Percentiles rank a stretch among this genome's conserved stretches.
Evolutionary conservation across 495 filamentous ascomycete genomes (phyloP).

Genomic region (Astrothelium macrocarpum): DNA sequence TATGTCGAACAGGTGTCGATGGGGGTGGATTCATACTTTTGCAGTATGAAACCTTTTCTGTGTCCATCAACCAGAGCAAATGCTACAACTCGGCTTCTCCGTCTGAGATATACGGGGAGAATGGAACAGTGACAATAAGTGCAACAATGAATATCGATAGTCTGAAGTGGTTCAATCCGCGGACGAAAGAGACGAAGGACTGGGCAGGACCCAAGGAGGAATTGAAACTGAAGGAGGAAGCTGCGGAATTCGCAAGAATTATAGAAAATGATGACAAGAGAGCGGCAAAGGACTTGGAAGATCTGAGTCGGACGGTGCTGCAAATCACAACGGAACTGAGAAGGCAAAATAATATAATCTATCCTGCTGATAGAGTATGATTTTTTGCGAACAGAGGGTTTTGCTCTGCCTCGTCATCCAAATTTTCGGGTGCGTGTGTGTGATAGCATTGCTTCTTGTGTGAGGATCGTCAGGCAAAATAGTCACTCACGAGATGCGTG

Average conservation of each 20-base stretch:
- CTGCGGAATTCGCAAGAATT: slow-evolving; percentile 31
- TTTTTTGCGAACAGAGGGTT: background rate
- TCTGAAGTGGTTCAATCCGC: slow-evolving; percentile 23
- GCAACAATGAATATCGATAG: slow-evolving; percentile 30
- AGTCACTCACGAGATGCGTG: too few relatives aligned
- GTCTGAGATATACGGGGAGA: slow-evolving; percentile 30
- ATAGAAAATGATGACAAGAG: slow-evolving; percentile 25
- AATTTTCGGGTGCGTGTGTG: too few relatives aligned
- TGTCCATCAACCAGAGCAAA: slow-evolving; percentile 25
- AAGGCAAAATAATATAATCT: slow-evolving; percentile 29
- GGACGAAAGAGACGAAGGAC: slow-evolving; percentile 24
- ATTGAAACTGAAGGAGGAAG: slow-evolving; percentile 30
- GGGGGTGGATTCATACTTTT: slow-evolving; percentile 26
- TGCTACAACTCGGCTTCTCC: slow-evolving; percentile 22
- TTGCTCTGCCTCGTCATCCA: background rate
- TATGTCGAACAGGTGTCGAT: slow-evolving; percentile 28
- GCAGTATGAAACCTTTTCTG: slow-evolving; percentile 28
- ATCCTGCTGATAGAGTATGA: slow-evolving; percentile 24
- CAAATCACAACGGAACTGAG: slow-evolving; percentile 27
- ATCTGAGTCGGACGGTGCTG: slow-evolving; percentile 25
- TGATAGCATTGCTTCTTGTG: too few relatives aligned
- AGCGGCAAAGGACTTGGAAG: slow-evolving; percentile 24
- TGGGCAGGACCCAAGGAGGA: slow-evolving; percentile 21
- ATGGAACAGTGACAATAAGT: slow-evolving; percentile 28
- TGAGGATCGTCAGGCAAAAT: too few relatives aligned